Percentiles rank a stretch among this genome's conserved stretches.
Conservation (phyloP, 2,329 filamentous ascomycete genomes). For the Allantophomopsis cytisporea region DNA sequence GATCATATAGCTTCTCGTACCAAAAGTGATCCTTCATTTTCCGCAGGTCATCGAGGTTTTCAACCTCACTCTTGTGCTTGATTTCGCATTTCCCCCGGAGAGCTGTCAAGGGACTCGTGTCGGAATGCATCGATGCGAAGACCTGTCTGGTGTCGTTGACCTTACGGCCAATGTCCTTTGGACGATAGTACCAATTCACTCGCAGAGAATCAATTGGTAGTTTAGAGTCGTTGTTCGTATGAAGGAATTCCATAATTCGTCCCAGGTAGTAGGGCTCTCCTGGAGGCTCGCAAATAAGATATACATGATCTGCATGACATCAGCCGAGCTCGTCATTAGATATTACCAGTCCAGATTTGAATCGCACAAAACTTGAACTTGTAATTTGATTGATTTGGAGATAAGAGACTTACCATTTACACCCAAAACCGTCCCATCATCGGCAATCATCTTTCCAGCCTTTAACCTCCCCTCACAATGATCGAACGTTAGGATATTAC, state of each 20-base stretch:
- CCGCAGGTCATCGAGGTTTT: constrained; percentile 70
- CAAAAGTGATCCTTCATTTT: constrained; percentile 82
- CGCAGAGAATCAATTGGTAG: constrained; percentile 74
- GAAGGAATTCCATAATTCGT: constrained; percentile 96
- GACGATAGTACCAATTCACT: constrained; percentile 97
- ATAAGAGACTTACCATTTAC: constrained; percentile 61
- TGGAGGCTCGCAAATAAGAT: constrained; percentile 92
- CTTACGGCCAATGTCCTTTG: constrained; percentile 88
- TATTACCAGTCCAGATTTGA: background rate
- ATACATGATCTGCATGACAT: constrained; percentile 58
- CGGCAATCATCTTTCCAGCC: constrained; percentile 69
- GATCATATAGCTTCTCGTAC: constrained; percentile 95
- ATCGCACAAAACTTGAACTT: no score
- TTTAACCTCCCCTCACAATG: constrained; percentile 54
- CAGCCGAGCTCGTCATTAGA: background rate
- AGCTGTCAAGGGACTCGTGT: constrained; percentile 83
- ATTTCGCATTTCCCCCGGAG: constrained; percentile 90
- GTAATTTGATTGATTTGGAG: background rate
- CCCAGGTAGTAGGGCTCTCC: constrained; percentile 96
- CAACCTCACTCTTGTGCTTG: constrained; percentile 75
- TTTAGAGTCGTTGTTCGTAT: constrained; percentile 58
- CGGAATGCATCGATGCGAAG: constrained; percentile 97
- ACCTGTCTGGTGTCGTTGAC: constrained; percentile 82
- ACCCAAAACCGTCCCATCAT: constrained; percentile 75
- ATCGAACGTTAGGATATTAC: constrained; percentile 84